These are phyloP conservation scores for Chytriomyces sp. DNA, from an alignment of 192 early-diverging fungal genomes.

Conservation along the genomic window DNA sequence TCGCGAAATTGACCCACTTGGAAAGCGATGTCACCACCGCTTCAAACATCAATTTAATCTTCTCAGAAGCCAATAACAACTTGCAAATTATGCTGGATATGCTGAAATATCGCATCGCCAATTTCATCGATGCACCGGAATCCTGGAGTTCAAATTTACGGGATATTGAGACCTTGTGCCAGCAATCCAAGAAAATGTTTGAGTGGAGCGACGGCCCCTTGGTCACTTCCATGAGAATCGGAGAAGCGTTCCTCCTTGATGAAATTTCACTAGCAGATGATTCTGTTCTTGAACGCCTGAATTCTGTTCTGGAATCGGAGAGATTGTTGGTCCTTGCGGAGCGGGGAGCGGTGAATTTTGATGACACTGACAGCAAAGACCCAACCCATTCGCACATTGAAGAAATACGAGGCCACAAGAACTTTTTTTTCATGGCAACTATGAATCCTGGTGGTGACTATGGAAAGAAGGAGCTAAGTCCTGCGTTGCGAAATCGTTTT, in stretches of 20 bases:
- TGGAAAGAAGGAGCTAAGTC: conserved; percentile 97
- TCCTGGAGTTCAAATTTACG: not conserved
- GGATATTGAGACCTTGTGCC: conserved; percentile 1
- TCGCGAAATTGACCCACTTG: not conserved
- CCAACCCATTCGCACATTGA: conserved; percentile 56
- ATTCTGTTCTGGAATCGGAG: conserved; percentile 89
- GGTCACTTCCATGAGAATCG: conserved; percentile 83
- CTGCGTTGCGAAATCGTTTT: conserved; percentile 96
- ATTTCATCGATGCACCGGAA: not conserved
- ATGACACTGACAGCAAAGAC: not conserved
- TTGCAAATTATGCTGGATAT: conserved; percentile 17
- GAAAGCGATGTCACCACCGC: conserved; percentile 3
- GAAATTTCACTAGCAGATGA: conserved; percentile 99
- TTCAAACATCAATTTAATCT: conserved; percentile 2
- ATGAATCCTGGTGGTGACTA: conserved; percentile 99
- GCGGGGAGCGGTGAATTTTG: conserved; percentile 61
- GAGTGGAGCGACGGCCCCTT: conserved; percentile 98
- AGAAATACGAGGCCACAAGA: conserved; percentile 63
- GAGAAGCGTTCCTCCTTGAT: conserved; percentile 90
- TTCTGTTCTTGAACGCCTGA: conserved; percentile 95
- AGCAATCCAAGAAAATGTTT: conserved; percentile 67
- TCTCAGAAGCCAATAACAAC: conserved; percentile 15
- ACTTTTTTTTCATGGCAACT: conserved; percentile 93
- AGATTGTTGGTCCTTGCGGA: conserved; percentile 87
- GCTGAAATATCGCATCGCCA: conserved; percentile 2